Evolutionary conservation across 2,329 filamentous ascomycete genomes (phyloP), one percentile per base, ranked within the genome.

Genomic region (Phialocephala sp.): DNA sequence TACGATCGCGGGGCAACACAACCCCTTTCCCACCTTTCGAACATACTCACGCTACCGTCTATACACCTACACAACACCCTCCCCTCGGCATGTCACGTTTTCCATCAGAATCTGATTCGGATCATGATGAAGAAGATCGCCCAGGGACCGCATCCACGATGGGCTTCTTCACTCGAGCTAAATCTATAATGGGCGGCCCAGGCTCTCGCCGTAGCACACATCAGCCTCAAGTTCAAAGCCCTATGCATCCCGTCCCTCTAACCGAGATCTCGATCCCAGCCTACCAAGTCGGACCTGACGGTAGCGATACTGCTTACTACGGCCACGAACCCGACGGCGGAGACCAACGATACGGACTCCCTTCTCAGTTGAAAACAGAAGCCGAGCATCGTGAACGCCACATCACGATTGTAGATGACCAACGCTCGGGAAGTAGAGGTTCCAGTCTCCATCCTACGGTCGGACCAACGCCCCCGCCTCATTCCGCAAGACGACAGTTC

Each of bases 81-180:
- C 93, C 93, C 0, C 80, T 97, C 9, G 94, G 94, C 57, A 96
- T 97, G 92, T 91, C 93, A 0, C 88, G 87, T 41, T 92, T 97
- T 75, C 93, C 93, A 0, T 84, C 85, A 20, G 85, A 89, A 11
- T 85, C 89, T 22, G 87, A 89, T 62, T 80, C 87, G 12, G 81
- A 84, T 39, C 84, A 85, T 47, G 80, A 84, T 45, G 80, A 84
- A 66, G 79, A 86, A 37, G 79, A 86, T 36, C 79, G 81, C 56
- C 82, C 82, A 41, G 79, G 78, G 41, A 81, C 81, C 0, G 80
- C 82, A 36, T 84, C 85, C 14, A 86, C 83, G 71, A 82, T 89
- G 62, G 82, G 84, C 9, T 82, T 87, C 69, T 82, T 85, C 64
- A 78, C 76, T 58, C 78, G 83, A 20, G 79, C 81, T 9, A 78